Conservation (phyloP, 2,329 filamentous ascomycete genomes). For the Colletotrichum salicis region DNA sequence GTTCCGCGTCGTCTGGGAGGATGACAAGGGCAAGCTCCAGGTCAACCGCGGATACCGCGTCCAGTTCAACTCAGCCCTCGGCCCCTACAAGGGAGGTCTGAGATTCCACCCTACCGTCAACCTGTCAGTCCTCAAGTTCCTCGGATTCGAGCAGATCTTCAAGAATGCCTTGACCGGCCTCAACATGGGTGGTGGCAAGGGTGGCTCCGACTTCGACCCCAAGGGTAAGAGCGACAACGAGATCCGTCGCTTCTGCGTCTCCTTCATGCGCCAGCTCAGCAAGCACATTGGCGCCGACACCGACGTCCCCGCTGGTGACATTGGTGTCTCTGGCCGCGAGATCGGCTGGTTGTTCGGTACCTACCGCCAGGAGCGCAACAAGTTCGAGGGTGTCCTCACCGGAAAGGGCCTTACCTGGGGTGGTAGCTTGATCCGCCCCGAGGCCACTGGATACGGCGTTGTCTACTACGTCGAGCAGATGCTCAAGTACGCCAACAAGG, state of each 20-base stretch:
- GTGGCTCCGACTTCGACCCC: conserved; percentile 97
- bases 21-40: conserved; percentile 88
- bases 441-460: conserved; percentile 96
- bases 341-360: conserved; percentile 95
- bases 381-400: conserved; percentile 95
- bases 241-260: conserved; percentile 95
- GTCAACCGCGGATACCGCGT: conserved; percentile 98
- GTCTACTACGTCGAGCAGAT: conserved; percentile 98
- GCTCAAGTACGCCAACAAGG: conserved; percentile 89
- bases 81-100: conserved; percentile 97
- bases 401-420: conserved; percentile 96
- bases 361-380: conserved; percentile 88
- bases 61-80: conserved; percentile 97
- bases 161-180: conserved; percentile 98
- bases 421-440: conserved; percentile 91
- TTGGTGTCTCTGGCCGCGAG: conserved; percentile 91
- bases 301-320: conserved; percentile 96
- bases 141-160: conserved; percentile 99
- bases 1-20: conserved; percentile 97
- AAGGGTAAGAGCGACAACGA: conserved; percentile 98
- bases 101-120: conserved; percentile 93
- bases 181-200: conserved; percentile 96
- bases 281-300: conserved; percentile 97
- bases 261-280: conserved; percentile 96
- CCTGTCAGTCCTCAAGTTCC: conserved; percentile 83